A percentile compares a stretch with the other conserved stretches of the same genome.
These are phyloP conservation scores for Xylaria intraflava DNA, from an alignment of 495 filamentous ascomycete species.

Conservation along the genomic window DNA sequence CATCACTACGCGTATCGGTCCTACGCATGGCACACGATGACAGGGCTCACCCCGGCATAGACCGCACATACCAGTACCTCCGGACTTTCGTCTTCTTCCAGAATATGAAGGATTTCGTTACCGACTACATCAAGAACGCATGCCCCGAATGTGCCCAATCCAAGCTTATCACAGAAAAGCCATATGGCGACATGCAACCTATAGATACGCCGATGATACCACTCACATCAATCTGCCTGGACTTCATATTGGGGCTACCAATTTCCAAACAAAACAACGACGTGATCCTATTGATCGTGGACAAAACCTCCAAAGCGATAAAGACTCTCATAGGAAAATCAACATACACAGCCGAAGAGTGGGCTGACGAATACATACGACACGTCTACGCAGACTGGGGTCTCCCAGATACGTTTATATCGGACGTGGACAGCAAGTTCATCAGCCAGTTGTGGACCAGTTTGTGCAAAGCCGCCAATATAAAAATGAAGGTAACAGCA, in stretches of 20 bases:
- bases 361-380: background rate
- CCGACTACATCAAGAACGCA: background rate
- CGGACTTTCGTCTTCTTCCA: background rate
- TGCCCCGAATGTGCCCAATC: background rate
- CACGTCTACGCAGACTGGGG: constrained; percentile 1
- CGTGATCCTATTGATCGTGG: background rate
- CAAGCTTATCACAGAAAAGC: background rate
- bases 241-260: background rate
- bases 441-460: background rate
- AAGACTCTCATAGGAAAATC: background rate
- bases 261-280: background rate
- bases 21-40: constrained; percentile 2
- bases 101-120: background rate
- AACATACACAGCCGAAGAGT: background rate
- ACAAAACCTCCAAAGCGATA: background rate
- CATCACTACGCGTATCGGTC: background rate
- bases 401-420: background rate
- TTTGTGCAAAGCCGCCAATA: background rate
- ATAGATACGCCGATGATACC: background rate
- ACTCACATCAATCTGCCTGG: background rate
- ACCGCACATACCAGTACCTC: background rate
- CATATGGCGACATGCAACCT: background rate
- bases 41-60: background rate
- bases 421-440: constrained; percentile 2
- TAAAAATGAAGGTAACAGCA: background rate